Evolutionary conservation across 2,329 filamentous ascomycete genomes (phyloP).

Genomic region (Pseudomassariella vexata): DNA sequence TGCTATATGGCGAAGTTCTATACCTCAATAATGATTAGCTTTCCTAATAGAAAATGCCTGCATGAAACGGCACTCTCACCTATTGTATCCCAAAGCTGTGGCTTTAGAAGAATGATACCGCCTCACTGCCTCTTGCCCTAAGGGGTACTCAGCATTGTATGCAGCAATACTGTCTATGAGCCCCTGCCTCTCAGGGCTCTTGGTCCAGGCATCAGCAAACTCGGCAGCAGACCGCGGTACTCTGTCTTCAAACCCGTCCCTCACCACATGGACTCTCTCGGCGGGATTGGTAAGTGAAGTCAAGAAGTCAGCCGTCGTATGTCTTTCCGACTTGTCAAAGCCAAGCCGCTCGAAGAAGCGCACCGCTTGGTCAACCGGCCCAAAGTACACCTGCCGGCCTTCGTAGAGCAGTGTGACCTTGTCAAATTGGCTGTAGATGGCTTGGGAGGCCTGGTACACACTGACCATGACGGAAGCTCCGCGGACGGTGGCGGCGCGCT

Average conservation of each 20-base stretch:
- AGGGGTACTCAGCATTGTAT: no score
- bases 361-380: constrained; percentile 49
- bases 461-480: constrained; percentile 10
- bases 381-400: constrained; percentile 63
- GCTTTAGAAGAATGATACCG: no score
- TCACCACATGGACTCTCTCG: constrained; percentile 56
- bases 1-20: no score
- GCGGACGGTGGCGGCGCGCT: constrained; percentile 17
- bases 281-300: constrained; percentile 56
- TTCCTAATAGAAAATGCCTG: no score
- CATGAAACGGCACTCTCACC: no score
- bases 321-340: constrained; percentile 45
- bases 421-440: constrained; percentile 6
- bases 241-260: constrained; percentile 48
- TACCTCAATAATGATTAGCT: no score
- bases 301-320: constrained; percentile 68
- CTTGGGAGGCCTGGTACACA: constrained; percentile 4
- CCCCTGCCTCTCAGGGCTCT: no score
- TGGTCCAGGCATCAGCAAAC: constrained; percentile 24
- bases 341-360: constrained; percentile 58
- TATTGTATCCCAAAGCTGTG: no score
- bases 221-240: constrained; percentile 56
- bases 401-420: constrained; percentile 55
- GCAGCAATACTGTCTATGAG: no score
- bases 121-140: no score